Conservation (phyloP, 139 green algal genomes). For the Marvania coccoides region DNA sequence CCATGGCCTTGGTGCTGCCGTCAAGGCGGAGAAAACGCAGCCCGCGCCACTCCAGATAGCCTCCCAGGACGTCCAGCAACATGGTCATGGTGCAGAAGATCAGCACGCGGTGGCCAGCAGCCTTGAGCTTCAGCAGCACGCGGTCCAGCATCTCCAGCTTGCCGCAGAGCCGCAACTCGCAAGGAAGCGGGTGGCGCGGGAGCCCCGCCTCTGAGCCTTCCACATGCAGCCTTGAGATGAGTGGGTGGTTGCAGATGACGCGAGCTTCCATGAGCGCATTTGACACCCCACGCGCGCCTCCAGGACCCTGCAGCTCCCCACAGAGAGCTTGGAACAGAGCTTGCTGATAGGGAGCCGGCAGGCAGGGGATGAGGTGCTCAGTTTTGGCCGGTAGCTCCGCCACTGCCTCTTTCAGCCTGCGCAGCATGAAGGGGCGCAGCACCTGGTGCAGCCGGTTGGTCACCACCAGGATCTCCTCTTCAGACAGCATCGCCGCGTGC, state of each 20-base stretch:
- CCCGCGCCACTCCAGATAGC: conserved; percentile 87
- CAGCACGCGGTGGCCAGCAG: conserved; percentile 79
- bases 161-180: conserved; percentile 48
- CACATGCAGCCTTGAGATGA: not conserved
- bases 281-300: conserved; percentile 43
- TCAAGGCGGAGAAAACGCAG: conserved; percentile 88
- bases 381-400: conserved; percentile 54
- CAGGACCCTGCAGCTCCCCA: conserved; percentile 9
- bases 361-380: conserved; percentile 3
- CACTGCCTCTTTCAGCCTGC: conserved; percentile 56
- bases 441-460: conserved; percentile 81
- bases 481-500: conserved; percentile 38
- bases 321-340: not conserved
- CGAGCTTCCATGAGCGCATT: conserved; percentile 93
- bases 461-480: conserved; percentile 88
- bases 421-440: conserved; percentile 72
- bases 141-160: conserved; percentile 95
- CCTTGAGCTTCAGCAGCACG: conserved; percentile 76
- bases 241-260: conserved; percentile 90
- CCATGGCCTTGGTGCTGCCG: conserved; percentile 68
- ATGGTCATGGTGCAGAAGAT: conserved; percentile 88
- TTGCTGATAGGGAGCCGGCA: not conserved
- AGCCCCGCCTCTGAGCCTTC: conserved; percentile 16
- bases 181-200: conserved; percentile 41
- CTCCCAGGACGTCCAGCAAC: conserved; percentile 84